Base-by-base conservation (phyloP, 352 stramenopile genomes). In the Globisporangium alternatum region DNA sequence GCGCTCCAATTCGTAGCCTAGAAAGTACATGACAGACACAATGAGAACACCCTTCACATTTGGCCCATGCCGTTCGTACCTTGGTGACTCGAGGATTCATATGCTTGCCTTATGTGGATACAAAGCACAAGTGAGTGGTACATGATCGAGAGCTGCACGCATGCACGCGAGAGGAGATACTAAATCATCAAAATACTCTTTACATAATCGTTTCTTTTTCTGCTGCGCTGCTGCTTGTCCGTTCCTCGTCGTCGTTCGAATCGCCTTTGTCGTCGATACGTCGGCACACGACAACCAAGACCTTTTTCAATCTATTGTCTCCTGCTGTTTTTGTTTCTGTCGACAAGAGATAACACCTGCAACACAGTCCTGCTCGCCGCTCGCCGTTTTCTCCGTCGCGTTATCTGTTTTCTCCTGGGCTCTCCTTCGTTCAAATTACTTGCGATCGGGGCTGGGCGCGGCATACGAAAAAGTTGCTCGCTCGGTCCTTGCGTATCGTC, bases 141-240 rank as follows among this genome's bases (percentile, higher is more conserved):
- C 39, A 28, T 22, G 15, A 37, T 22, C 41, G 48, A 41, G 28
- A 47, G 43, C 10, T 39, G 10, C 25, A 7, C 12, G 47, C 57
- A 47, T 1, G 12, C 30, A 22, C 6, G 25, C 30, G 39, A 21
- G 17, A n/a, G 35, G 28, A n/a, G 25, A 33, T 25, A 22, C 47
- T 43, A 41, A 44, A 65, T 28, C 25, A 65, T 49, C 59, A 56
- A 64, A 65, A 52, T 65, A 65, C 47, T 58, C 47, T 37, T 65
- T 65, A 65, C 59, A 57, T 57, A 65, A 58, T 65, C 22, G 19
- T 30, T 53, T 25, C 7, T 58, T 30, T 57, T 57, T 41, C 37
- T 58, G 33, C 13, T 56, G 17, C 33, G 56, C 45, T 52, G 33
- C 30, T 39, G n/a, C 19, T 37, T 39, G 35, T 41, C 35, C 5